Conservation (phyloP, 1,284 basidiomycete species). For the Sanghuangporus sanghuang region DNA sequence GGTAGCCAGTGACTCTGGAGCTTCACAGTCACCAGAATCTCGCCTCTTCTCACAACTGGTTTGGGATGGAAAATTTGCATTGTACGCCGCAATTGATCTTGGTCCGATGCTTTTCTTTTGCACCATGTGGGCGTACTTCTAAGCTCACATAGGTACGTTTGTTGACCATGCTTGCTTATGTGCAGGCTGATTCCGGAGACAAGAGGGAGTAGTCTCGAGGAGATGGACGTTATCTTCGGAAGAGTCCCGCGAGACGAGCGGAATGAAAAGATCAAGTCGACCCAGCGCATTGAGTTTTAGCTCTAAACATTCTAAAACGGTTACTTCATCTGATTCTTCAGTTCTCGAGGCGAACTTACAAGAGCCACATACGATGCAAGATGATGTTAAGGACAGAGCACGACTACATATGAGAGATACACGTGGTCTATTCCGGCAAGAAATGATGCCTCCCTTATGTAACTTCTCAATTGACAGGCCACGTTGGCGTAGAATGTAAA, state of each 20-base stretch:
- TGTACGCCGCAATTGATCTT: slow-evolving; percentile 63
- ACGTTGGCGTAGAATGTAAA: no score
- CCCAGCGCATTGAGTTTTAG: slow-evolving; percentile 29
- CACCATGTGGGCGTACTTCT: slow-evolving; percentile 30
- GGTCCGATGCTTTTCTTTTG: slow-evolving; percentile 41
- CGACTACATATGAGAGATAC: no score
- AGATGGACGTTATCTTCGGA: slow-evolving; percentile 82
- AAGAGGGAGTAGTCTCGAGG: slow-evolving; percentile 68
- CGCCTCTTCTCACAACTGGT: slow-evolving; percentile 56
- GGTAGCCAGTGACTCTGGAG: slow-evolving; percentile 80
- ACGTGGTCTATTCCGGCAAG: no score
- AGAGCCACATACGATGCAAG: neutral
- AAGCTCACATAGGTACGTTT: neutral
- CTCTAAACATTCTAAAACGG: neutral
- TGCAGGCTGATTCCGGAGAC: slow-evolving; percentile 66
- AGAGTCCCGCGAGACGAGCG: slow-evolving; percentile 54
- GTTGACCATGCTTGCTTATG: no score
- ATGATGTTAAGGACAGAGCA: neutral
- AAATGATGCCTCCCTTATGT: no score
- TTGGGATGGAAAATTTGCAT: slow-evolving; percentile 66
- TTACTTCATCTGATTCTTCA: neutral
- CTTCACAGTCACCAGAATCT: slow-evolving; percentile 67
- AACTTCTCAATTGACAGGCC: no score
- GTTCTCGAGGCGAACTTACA: neutral
- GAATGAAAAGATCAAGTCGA: slow-evolving; percentile 45